These are phyloP conservation scores for Rhizophagus clarus DNA, from an alignment of 192 early-diverging fungal species.

Conservation along the genomic window DNA sequence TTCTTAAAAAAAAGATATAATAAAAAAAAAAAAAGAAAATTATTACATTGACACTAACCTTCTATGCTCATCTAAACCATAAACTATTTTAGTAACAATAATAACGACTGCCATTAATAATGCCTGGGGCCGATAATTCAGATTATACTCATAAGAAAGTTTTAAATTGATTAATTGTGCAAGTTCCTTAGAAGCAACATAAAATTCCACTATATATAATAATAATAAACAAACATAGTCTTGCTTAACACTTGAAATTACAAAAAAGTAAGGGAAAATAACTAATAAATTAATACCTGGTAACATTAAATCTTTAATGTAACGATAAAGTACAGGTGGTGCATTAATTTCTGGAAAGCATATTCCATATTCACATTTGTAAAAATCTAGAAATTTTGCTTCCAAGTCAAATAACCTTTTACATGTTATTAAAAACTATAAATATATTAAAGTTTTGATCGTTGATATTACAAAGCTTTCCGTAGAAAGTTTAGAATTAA, in stretches of 20 bases:
- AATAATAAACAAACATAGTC: neutral
- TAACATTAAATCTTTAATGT: conserved; percentile 25
- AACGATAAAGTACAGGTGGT: conserved; percentile 31
- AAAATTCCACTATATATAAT: conserved; percentile 20
- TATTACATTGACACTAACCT: neutral
- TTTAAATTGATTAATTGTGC: conserved; percentile 8
- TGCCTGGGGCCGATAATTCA: neutral
- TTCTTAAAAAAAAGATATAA: neutral
- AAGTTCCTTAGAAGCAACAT: conserved; percentile 12
- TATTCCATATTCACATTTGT: conserved; percentile 22
- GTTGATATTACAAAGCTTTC: neutral
- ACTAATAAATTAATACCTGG: conserved; percentile 1
- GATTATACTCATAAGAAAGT: neutral
- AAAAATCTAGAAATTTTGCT: conserved; percentile 3
- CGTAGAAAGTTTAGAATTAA: neutral
- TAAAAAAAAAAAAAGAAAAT: neutral
- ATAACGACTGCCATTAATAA: conserved; percentile 23
- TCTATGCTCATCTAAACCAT: conserved; percentile 19
- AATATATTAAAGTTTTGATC: neutral
- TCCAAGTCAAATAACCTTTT: neutral
- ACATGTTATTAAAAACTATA: neutral
- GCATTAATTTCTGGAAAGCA: conserved; percentile 28
- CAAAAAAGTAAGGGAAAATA: neutral
- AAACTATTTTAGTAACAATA: conserved; percentile 23
- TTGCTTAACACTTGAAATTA: neutral